Base-by-base conservation (phyloP, 768 basidiomycete species). In the Dioszegia crocea region DNA sequence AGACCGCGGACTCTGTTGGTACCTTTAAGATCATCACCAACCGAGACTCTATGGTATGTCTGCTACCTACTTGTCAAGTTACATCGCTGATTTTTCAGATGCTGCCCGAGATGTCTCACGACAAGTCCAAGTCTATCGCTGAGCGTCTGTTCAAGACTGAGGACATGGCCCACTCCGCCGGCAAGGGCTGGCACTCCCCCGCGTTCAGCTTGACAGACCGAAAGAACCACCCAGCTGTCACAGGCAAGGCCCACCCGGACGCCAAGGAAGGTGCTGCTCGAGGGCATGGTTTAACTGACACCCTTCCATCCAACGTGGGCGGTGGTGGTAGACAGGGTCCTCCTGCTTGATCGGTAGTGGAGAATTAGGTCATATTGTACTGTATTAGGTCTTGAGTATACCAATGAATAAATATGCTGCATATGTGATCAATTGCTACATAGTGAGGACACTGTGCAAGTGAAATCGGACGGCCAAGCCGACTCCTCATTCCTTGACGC, bases 11-110 rank as follows among this genome's bases (percentile, higher is more conserved):
- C 47, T 68, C 71, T 65, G 71, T 67, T 44, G 74, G 68, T 56
- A 85, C 88, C 63, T 91, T 94, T 82, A 88, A 89, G 78, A 82
- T 94, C 33, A 86, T 91, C 4, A 82, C 85, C 60, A 87, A 87
- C 78, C 81, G 86, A 27, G 79, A 88, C 46, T 41, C 48, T 14
- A 33, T 27, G 62, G 62, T 87, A 78, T 17, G 48, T 55, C 19
- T 17, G n/a, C n/a, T 17, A n/a, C 30, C 47, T 47, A 58, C 44
- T 51, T 64, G 21, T 59, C 63, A 38, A 38, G 44, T 29, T 57
- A 63, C 56, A 33, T 57, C 21, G 64, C 62, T 38, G 39, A 58
- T 48, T 29, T 27, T 29, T 17, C 59, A 68, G 41, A 74, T 93
- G 41, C 76, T 93, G 38, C 81, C 82, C 3, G 78, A 83, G 21